Evolutionary conservation across 305 asterid genomes (phyloP).

Genomic region (Petunia hybrid): DNA sequence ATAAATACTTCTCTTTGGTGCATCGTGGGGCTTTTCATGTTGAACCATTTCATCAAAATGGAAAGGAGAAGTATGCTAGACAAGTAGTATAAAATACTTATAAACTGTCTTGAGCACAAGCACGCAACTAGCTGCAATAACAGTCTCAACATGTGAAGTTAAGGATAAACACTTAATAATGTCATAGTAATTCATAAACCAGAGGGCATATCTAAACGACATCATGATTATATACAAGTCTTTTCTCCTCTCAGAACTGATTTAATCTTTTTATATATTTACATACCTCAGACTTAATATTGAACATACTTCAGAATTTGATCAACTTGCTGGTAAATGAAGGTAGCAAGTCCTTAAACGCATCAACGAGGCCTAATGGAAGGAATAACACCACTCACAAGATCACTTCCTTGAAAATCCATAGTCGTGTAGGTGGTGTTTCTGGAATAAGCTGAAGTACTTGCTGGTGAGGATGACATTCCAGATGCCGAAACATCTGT

Average conservation of each 20-base stretch:
- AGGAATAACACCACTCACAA: conserved; percentile 69
- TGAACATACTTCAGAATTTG: conserved; percentile 4
- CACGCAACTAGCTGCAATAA: no score
- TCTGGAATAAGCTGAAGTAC: conserved; percentile 38
- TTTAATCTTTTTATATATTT: conserved; percentile 8
- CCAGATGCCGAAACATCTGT: conserved; percentile 51
- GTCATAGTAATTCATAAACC: no score
- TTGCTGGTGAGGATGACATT: conserved; percentile 37
- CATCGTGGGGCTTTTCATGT: no score
- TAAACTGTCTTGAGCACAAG: no score
- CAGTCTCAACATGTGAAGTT: no score
- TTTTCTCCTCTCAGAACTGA: not conserved
- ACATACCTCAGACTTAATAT: conserved; percentile 4
- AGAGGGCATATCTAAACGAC: not conserved
- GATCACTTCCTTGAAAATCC: conserved; percentile 68
- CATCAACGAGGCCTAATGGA: conserved; percentile 67
- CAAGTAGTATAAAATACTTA: no score
- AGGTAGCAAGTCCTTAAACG: not conserved
- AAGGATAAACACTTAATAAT: no score
- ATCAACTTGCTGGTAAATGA: conserved; percentile 3
- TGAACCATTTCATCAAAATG: no score
- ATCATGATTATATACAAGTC: conserved; percentile 25
- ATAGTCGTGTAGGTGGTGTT: conserved; percentile 40
- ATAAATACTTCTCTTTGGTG: no score
- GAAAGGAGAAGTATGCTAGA: no score